phyloP scores from a whole-genome alignment of 2,329 filamentous ascomycete species.

The Coniochaeta ligniaria region DNA sequence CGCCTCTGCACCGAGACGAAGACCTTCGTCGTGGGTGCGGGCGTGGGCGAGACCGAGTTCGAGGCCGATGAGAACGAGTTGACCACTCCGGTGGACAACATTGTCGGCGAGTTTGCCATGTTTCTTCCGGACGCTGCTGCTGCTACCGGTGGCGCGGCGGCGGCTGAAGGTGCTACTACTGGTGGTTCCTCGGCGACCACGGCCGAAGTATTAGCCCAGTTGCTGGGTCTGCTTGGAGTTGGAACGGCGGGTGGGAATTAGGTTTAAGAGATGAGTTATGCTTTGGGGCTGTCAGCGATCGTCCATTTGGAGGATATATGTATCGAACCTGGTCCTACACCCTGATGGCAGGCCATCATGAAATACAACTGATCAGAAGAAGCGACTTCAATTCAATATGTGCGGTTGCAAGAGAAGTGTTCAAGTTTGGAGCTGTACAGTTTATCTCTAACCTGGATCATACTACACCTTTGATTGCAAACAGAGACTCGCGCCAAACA shows the following conservation, averaged over 20 bases:
- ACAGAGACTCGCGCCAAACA: too few species aligned
- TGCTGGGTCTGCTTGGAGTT: slow-evolving; percentile 1
- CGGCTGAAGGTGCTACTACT: slow-evolving; percentile 5
- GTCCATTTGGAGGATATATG: neutral
- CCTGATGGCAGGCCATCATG: neutral
- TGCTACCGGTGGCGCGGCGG: slow-evolving; percentile 7
- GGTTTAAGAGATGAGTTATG: neutral
- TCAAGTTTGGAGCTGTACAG: too few species aligned
- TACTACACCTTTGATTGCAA: too few species aligned
- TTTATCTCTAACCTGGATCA: too few species aligned
- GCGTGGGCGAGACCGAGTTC: slow-evolving; percentile 26
- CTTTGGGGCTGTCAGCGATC: neutral
- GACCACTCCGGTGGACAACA: slow-evolving; percentile 19
- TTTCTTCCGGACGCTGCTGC: slow-evolving; percentile 20
- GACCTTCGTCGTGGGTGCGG: slow-evolving; percentile 25
- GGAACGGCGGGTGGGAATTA: neutral
- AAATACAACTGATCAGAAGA: neutral
- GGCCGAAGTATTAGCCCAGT: slow-evolving; percentile 4
- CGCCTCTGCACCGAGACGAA: slow-evolving; percentile 25
- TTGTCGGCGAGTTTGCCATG: slow-evolving; percentile 25
- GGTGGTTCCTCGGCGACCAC: slow-evolving; percentile 1
- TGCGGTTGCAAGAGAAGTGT: too few species aligned
- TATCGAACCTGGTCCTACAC: neutral
- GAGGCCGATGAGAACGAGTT: slow-evolving; percentile 33
- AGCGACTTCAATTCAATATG: too few species aligned